Evolutionary conservation across 78 protist species (phyloP).

Genomic region (Capsaspora owczarzaki): DNA sequence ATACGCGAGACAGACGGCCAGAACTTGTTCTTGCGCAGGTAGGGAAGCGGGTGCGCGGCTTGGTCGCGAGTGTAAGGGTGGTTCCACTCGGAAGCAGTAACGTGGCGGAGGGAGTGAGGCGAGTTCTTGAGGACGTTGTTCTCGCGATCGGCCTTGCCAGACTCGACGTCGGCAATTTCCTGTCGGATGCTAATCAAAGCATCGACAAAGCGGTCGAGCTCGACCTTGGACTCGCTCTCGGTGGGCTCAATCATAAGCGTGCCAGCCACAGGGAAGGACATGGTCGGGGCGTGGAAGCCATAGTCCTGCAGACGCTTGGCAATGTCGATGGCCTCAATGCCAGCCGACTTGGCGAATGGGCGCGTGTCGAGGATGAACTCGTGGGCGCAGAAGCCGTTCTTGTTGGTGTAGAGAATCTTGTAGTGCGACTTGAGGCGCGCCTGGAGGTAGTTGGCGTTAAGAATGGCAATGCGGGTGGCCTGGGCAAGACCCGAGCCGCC

Average conservation of each 20-base stretch:
- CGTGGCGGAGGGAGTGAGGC: too few species aligned
- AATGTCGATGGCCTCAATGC: constrained; percentile 84
- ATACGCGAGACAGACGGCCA: too few species aligned
- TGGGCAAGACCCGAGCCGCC: constrained; percentile 69
- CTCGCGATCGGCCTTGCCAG: too few species aligned
- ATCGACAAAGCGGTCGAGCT: constrained; percentile 92
- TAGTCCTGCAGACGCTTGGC: constrained; percentile 95
- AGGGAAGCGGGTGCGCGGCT: too few species aligned
- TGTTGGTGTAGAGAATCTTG: constrained; percentile 65
- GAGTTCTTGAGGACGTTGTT: too few species aligned
- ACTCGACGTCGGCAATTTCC: too few species aligned
- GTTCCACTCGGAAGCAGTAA: too few species aligned
- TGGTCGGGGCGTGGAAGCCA: constrained; percentile 80
- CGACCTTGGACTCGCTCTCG: constrained; percentile 80
- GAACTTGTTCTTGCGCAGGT: too few species aligned
- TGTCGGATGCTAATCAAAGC: too few species aligned
- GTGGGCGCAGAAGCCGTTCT: constrained; percentile 69
- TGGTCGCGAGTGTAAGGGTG: too few species aligned
- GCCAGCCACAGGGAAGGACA: constrained; percentile 86
- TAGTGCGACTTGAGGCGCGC: constrained; percentile 69
- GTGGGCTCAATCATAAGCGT: constrained; percentile 98
- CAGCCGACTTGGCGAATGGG: constrained; percentile 58
- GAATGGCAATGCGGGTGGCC: constrained; percentile 81
- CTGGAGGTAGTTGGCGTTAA: constrained; percentile 96
- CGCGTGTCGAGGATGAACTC: constrained; percentile 93